Evolutionary conservation across 306 rosid species (phyloP), one percentile per base, ranked within the genome.

Genomic region (Dalbergia cultrata): DNA sequence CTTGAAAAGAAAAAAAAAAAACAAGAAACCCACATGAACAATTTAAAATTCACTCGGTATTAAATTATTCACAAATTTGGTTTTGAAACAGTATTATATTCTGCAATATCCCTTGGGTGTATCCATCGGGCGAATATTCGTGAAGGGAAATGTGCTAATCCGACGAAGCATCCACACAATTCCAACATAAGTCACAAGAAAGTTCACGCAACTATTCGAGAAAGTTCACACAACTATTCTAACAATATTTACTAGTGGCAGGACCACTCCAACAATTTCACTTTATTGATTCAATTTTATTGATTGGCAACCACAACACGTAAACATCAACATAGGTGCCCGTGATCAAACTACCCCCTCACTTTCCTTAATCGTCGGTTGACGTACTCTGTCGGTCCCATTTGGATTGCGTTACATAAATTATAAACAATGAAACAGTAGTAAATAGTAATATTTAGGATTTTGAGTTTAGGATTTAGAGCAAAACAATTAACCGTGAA

Each of bases 231-330:
- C 57, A 57, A 56, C 12, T 13, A 37, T 72, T 9, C 8, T 6
- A 73, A 39, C 14, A 58, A 57, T 39, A 58, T 58, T 0, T 0
- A 12, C 4, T 35, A 72, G 4, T 11, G 13, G 35, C 35, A 18
- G 78, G 78, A 41, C 78, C 78, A 74, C 10, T 26, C 12, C 69
- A 74, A 35, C 68, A 21, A 74, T 34, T 21, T 18, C 0, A 43
- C 44, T 34, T 57, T 39, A 7, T 12, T 19, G 11, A 8, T 52
- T 17, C 26, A 22, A 22, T 22, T 22, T 47, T 58, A 53, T 58
- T 58, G 67, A 74, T 50, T 8, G 22, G 41, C 13, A 58, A 73
- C 22, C 19, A 3, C 52, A 0, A 9, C 41, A 39, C 63, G 33
- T 53, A 71, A 71, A 16, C 41, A 19, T 19, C 22, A 7, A 21